Evolutionary conservation across 306 rosid species (phyloP).

Genomic region (Quercus rubra): DNA sequence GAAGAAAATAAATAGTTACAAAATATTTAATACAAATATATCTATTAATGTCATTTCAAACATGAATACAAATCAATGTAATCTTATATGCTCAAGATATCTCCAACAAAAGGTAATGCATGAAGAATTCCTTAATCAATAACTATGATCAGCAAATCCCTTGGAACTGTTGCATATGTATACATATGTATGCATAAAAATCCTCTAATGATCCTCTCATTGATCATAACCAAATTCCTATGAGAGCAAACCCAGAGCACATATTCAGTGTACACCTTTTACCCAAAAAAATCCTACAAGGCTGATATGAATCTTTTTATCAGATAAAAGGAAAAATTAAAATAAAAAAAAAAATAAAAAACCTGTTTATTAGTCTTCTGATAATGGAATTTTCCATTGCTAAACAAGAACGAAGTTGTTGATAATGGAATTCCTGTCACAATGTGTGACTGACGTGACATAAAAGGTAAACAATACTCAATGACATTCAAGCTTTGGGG

Average conservation of each 20-base stretch:
- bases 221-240: background rate
- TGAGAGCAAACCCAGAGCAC: background rate
- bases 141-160: background rate
- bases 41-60: background rate
- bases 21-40: background rate
- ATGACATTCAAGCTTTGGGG: too few species aligned
- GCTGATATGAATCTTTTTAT: too few species aligned
- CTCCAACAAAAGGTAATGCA: background rate
- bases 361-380: background rate
- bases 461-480: too few species aligned
- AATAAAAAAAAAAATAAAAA: background rate
- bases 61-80: background rate
- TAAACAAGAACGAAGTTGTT: too few species aligned
- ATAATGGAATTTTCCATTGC: too few species aligned
- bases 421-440: too few species aligned
- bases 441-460: too few species aligned
- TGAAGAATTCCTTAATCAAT: background rate
- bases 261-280: background rate
- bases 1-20: background rate
- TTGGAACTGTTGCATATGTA: background rate
- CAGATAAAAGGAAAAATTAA: too few species aligned
- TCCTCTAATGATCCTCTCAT: background rate
- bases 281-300: background rate
- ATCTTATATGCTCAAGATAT: background rate
- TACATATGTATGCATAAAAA: background rate